Evolutionary conservation across 2,329 filamentous ascomycete species (phyloP), one percentile per base, ranked within the genome.

Genomic region (Fusarium brachygibbosum): DNA sequence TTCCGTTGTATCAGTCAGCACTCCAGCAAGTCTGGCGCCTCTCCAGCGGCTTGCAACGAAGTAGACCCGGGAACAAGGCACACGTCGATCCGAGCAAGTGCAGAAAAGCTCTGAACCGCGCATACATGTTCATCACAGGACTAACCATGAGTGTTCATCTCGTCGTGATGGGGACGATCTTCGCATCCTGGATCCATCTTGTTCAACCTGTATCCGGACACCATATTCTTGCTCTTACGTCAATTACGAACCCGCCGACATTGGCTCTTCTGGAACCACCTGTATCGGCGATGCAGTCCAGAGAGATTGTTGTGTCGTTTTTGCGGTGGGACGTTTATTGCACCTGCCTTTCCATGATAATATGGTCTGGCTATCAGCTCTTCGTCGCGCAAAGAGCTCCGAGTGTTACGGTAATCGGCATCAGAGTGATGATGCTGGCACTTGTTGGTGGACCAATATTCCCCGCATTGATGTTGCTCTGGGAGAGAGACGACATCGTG

Each of bases 261-360:
- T 46, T 70, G 11, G 64, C 63, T 5, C 9, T 72, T 2, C 23
- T 71, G 0, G n/a, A 37, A 25, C 58, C 70, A 2, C 59, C 70
- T 0, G 46, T 72, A 7, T 46, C 64, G 2, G 55, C 42, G 0
- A 25, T 53, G 5, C 25, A 59, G n/a, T 57, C 63, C 0, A 59
- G 70, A 14, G 60, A 57, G 17, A 61, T 72, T 12, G 69, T 72
- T 1, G 70, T 72, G 1, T 66, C 67, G 0, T 72, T 72, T 40
- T 41, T 72, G 34, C 51, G 69, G 21, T 72, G 69, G 70, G 70
- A 72, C 14, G 64, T 72, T 6, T 72, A 72, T 12, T 72, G 70
- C 4, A 62, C 70, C 3, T 72, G 67, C 9, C 45, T 60, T 19
- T 50, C 69, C 1, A 66, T 72, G 57, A 40, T 58, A 2, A 40